A percentile compares a stretch with the other conserved stretches of the same genome.
phyloP scores from a whole-genome alignment of 306 rosid species.

The Cucurbita moschata region DNA sequence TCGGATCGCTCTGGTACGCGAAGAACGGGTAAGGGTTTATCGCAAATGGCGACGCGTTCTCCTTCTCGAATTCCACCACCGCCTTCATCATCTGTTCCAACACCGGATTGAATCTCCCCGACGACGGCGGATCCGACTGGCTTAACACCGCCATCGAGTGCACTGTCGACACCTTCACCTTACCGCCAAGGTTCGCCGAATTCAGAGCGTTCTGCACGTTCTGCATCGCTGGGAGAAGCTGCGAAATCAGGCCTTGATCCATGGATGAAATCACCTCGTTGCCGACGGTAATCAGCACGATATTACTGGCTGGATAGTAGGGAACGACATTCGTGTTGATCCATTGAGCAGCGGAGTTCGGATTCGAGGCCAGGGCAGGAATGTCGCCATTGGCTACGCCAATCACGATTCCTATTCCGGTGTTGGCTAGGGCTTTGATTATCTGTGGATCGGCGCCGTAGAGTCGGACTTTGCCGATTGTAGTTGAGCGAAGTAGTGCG shows the following conservation, averaged over 20 bases:
- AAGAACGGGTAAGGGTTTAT: constrained; percentile 82
- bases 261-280: constrained; percentile 53
- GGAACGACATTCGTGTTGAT: constrained; percentile 48
- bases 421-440: constrained; percentile 41
- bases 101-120: constrained; percentile 46
- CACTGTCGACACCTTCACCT: constrained; percentile 59
- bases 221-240: constrained; percentile 65
- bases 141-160: constrained; percentile 65
- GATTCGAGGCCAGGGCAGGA: constrained; percentile 50
- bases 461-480: constrained; percentile 46
- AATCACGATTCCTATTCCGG: constrained; percentile 52
- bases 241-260: constrained; percentile 36
- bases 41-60: constrained; percentile 48
- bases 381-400: constrained; percentile 55
- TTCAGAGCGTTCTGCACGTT: constrained; percentile 59
- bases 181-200: constrained; percentile 41
- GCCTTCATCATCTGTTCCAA: constrained; percentile 23
- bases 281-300: constrained; percentile 60
- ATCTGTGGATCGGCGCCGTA: constrained; percentile 55
- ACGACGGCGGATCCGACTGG: constrained; percentile 75
- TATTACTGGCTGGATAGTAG: constrained; percentile 52
- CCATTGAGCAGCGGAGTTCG: constrained; percentile 55
- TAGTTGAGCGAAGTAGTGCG: constrained; percentile 48
- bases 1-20: constrained; percentile 67
- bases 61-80: constrained; percentile 38